A percentile compares a stretch with the other conserved stretches of the same genome.
phyloP scores from a whole-genome alignment of 116 monocot genomes.

The Trichopus zeylanicus region DNA sequence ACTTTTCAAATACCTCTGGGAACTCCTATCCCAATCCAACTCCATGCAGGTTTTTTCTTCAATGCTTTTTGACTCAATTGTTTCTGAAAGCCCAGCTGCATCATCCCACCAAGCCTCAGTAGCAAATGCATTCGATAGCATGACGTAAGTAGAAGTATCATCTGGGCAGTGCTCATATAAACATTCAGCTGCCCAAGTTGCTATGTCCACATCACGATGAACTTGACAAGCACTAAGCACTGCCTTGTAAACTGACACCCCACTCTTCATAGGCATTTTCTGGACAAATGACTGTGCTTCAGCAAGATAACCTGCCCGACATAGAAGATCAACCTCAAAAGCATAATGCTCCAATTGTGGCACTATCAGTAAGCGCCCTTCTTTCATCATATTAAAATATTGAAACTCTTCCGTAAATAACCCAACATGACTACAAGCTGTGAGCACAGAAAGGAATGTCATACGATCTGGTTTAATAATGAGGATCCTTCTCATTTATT shows the following conservation, averaged over 20 bases:
- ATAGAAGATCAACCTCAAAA: slow-evolving; percentile 52
- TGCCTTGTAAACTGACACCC: slow-evolving; percentile 36
- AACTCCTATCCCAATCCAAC: slow-evolving; percentile 30
- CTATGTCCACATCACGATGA: slow-evolving; percentile 36
- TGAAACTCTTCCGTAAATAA: slow-evolving; percentile 30
- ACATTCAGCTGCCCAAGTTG: slow-evolving; percentile 19
- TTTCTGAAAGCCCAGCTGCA: slow-evolving; percentile 22
- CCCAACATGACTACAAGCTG: slow-evolving; percentile 50
- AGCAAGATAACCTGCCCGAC: slow-evolving; percentile 36
- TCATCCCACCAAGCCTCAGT: slow-evolving; percentile 25
- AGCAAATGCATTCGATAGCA: slow-evolving; percentile 45
- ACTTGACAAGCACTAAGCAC: slow-evolving; percentile 40
- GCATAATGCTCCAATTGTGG: slow-evolving; percentile 38
- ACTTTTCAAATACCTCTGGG: too few relatives aligned
- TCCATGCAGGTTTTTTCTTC: slow-evolving; percentile 42
- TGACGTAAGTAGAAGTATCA: slow-evolving; percentile 36
- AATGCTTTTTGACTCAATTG: slow-evolving; percentile 25
- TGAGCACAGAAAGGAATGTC: slow-evolving; percentile 40
- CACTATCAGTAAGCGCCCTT: neutral
- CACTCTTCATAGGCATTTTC: slow-evolving; percentile 36
- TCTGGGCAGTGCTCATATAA: slow-evolving; percentile 31
- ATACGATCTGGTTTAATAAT: slow-evolving; percentile 17
- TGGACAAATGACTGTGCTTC: slow-evolving; percentile 32
- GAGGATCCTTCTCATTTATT: slow-evolving; percentile 26
- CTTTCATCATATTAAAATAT: slow-evolving; percentile 33